Percentiles rank a stretch among this genome's conserved stretches.
These are phyloP conservation scores for Poa pratensis DNA, from an alignment of 176 grass and related monocot species.

Conservation along the genomic window DNA sequence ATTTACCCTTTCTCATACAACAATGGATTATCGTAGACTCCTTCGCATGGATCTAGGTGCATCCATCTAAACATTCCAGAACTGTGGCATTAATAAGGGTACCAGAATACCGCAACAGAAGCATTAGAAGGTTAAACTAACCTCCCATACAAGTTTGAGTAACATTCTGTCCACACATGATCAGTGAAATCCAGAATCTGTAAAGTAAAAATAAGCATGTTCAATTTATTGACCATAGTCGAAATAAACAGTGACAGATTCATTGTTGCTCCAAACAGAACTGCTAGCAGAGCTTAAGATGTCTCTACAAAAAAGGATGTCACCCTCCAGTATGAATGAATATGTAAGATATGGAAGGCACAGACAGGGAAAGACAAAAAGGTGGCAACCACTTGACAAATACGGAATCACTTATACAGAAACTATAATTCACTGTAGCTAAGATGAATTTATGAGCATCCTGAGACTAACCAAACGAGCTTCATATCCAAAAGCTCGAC, in stretches of 20 bases:
- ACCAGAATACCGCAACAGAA: slow-evolving; percentile 32
- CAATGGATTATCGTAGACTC: slow-evolving; percentile 89
- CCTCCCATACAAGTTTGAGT: slow-evolving; percentile 81
- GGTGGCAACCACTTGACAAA: neutral
- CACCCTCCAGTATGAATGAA: slow-evolving; percentile 7
- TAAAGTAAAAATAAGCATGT: slow-evolving; percentile 40
- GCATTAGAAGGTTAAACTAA: slow-evolving; percentile 45
- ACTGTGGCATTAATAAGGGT: slow-evolving; percentile 38
- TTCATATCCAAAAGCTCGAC: slow-evolving; percentile 91
- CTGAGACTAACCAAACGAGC: slow-evolving; percentile 82
- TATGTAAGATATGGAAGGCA: neutral
- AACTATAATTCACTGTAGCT: slow-evolving; percentile 33
- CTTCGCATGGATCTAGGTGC: slow-evolving; percentile 99
- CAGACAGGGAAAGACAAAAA: neutral
- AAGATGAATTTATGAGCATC: slow-evolving; percentile 23
- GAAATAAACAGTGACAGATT: neutral
- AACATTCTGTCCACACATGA: slow-evolving; percentile 98
- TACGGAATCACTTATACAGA: neutral
- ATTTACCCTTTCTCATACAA: slow-evolving; percentile 93
- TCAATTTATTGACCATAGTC: slow-evolving; percentile 31
- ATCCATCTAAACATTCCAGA: slow-evolving; percentile 86
- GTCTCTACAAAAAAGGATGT: neutral
- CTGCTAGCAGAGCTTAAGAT: slow-evolving; percentile 19
- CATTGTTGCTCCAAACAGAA: neutral
- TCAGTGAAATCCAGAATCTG: slow-evolving; percentile 96